Conservation (phyloP, 2,329 filamentous ascomycete species). For the Arthrobotrys conoides region DNA sequence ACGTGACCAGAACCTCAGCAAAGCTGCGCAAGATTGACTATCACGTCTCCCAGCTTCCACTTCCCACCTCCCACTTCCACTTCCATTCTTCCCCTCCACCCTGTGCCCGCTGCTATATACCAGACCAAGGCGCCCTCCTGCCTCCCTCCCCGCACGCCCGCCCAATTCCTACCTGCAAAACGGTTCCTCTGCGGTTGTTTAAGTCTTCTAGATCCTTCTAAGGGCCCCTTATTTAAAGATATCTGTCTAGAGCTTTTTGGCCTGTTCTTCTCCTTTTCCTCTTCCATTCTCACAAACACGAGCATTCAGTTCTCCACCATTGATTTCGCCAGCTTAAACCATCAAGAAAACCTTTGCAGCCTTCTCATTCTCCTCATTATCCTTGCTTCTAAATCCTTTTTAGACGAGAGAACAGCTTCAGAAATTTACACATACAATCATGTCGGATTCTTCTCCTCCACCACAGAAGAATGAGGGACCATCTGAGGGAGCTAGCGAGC, state of each 20-base stretch:
- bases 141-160: background rate
- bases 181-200: background rate
- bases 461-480: slow-evolving; percentile 67
- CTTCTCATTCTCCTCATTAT: slow-evolving; percentile 37
- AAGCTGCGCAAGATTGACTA: background rate
- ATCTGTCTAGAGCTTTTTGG: background rate
- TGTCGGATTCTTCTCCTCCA: slow-evolving; percentile 70
- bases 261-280: slow-evolving; percentile 13
- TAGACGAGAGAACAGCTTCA: slow-evolving; percentile 19
- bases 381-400: background rate
- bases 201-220: slow-evolving; percentile 40
- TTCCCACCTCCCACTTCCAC: slow-evolving; percentile 33
- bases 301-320: slow-evolving; percentile 24
- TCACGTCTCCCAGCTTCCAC: slow-evolving; percentile 24
- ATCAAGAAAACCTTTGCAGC: slow-evolving; percentile 24
- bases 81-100: slow-evolving; percentile 36
- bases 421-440: slow-evolving; percentile 64
- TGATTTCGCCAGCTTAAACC: background rate
- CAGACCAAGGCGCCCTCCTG: slow-evolving; percentile 13
- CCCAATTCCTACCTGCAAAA: slow-evolving; percentile 23
- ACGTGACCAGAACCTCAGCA: slow-evolving; percentile 4
- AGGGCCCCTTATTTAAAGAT: background rate
- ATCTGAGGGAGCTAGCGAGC: slow-evolving; percentile 74
- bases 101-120: background rate
- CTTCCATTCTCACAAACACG: slow-evolving; percentile 20